phyloP scores from a whole-genome alignment of 108 stramenopile genomes.

The Skeletonema tropicum region DNA sequence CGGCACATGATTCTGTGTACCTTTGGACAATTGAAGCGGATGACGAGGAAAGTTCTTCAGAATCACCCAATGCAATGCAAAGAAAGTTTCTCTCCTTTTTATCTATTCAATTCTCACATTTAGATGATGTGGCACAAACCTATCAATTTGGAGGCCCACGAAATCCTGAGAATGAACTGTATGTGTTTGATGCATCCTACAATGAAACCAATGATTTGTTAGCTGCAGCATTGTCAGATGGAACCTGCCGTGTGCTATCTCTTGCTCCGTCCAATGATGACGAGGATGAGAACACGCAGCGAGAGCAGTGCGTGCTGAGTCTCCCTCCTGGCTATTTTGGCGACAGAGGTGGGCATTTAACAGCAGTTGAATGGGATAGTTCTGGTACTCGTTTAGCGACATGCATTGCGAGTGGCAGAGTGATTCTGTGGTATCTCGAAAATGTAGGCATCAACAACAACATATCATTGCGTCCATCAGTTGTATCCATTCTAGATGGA shows the following conservation, averaged over 20 bases:
- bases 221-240: conserved; percentile 86
- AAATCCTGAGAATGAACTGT: conserved; percentile 79
- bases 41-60: not conserved
- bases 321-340: conserved; percentile 40
- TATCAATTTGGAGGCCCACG: conserved; percentile 78
- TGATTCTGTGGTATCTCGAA: conserved; percentile 62
- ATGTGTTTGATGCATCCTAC: conserved; percentile 83
- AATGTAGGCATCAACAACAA: conserved; percentile 26
- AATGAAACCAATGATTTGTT: conserved; percentile 70
- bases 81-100: conserved; percentile 28
- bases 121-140: not conserved
- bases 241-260: conserved; percentile 54
- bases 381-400: conserved; percentile 73
- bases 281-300: not conserved
- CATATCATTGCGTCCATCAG: conserved; percentile 46
- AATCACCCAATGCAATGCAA: not conserved
- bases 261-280: not conserved
- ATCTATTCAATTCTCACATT: conserved; percentile 37
- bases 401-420: conserved; percentile 79
- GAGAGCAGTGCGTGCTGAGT: conserved; percentile 35
- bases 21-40: conserved; percentile 61
- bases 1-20: conserved; percentile 81
- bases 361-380: conserved; percentile 80
- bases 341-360: conserved; percentile 60
- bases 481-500: conserved; percentile 76